Evolutionary conservation across 805 yeast species (phyloP), one percentile per base, ranked within the genome.

Genomic region (Yamadazyma takamatsuzukensis): DNA sequence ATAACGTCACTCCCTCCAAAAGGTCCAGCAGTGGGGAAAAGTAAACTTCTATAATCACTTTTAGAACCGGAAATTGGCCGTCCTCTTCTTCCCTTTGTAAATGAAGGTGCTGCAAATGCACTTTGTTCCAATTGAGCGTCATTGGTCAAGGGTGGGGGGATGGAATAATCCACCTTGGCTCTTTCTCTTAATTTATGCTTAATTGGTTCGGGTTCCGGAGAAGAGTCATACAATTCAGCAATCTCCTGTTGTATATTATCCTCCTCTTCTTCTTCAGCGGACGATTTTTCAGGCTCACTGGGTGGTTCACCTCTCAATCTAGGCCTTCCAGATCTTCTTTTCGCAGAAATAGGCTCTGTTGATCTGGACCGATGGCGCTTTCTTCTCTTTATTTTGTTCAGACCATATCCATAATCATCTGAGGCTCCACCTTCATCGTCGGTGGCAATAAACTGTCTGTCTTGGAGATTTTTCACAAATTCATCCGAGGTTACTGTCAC

Each of bases 1-100:
- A 80, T 73, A 1, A 87, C 95, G 53, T 90, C 97, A 40, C 90
- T 81, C 15, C 98, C 98, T 18, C 98, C 98, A 67, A 90, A 90
- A 2, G 98, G 98, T 0, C 98, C 98, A 11, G 88, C 87, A 0
- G 96, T 90, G 5, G 96, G 95, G 50, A 84, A 89, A 23, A 93
- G 61, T 25, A 95, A 72, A 49, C 88, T 72, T 25, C 83, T 54
- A 34, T 56, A 62, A 25, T 65, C 72, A 17, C 71, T 74, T 27
- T 74, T 76, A 33, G 50, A 51, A 12, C 65, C 53, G 15, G 31
- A 17, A 5, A 60, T 50, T 13, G 68, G 59, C n/a, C 62, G 57
- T 25, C 70, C 56, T 27, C 61, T 46, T 43, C 70, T 64, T 12
- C 70, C 61, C 18, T 60, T 58, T 11, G 47, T 44, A 25, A 51